Evolutionary conservation across 176 grass and related monocot genomes (phyloP).

Genomic region (Musa schizocarpa): DNA sequence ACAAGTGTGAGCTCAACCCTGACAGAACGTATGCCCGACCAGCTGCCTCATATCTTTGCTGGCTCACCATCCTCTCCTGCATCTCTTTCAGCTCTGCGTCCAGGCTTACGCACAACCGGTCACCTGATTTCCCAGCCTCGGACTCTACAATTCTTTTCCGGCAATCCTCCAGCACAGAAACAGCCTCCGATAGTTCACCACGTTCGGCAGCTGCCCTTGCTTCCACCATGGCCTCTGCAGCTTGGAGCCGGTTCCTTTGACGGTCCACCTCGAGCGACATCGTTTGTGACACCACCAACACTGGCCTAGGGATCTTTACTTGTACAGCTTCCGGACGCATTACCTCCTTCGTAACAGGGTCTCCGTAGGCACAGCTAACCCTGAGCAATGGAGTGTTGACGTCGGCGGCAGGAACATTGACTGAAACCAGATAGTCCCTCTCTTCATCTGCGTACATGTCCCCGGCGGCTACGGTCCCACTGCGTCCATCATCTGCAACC

Average conservation of each 20-base stretch:
- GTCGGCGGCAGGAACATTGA: conserved; percentile 46
- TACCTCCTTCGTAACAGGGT: conserved; percentile 59
- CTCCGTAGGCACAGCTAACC: conserved; percentile 60
- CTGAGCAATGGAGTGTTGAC: conserved; percentile 43
- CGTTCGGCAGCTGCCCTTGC: conserved; percentile 57
- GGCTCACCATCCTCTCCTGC: conserved; percentile 75
- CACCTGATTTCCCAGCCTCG: conserved; percentile 42
- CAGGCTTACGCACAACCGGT: conserved; percentile 50
- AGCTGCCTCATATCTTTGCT: conserved; percentile 55
- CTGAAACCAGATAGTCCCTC: conserved; percentile 70
- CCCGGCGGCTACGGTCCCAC: conserved; percentile 56
- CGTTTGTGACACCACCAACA: conserved; percentile 31
- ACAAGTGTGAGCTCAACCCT: conserved; percentile 78
- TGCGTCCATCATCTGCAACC: conserved; percentile 39
- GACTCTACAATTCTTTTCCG: conserved; percentile 50
- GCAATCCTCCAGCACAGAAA: conserved; percentile 61
- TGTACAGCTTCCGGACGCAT: conserved; percentile 47
- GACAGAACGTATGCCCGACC: conserved; percentile 79
- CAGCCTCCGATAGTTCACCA: conserved; percentile 47
- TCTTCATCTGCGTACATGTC: conserved; percentile 92
- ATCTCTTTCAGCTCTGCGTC: conserved; percentile 84
- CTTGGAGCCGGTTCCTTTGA: conserved; percentile 71
- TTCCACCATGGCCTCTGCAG: conserved; percentile 76
- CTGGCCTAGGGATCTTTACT: conserved; percentile 63
- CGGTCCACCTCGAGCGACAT: conserved; percentile 71